Base-by-base conservation (phyloP, 2,329 filamentous ascomycete genomes). In the Taxawa tesnikishii region DNA sequence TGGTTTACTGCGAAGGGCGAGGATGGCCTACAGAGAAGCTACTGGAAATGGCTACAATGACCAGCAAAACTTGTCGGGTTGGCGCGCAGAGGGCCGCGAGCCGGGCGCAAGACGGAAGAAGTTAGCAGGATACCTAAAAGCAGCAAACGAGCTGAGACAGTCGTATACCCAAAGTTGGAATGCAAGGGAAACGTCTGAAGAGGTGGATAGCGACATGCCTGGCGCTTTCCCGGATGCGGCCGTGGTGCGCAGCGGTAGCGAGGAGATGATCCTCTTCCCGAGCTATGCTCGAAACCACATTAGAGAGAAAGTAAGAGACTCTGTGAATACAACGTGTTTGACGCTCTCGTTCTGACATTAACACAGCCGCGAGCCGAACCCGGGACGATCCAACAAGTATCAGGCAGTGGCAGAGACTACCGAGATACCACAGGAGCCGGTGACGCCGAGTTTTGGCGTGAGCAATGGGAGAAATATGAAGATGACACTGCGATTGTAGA, bases 251-350 rank as follows among this genome's bases (percentile, higher is more conserved):
- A 77, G 75, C 39, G 87, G 83, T 9, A 73, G 84, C 38, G 85
- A 94, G 53, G 83, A 96, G 59, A 83, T 98, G 76, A 74, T 98
- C 7, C 54, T 98, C 15, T 98, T 98, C 45, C 90, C 90, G 0
- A 94, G 84, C 32, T 98, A 98, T 53, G 84, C 83, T 6, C 76
- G 87, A 49, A 68, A 68, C 38, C 79, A 92, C 52, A 55, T 71
- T 19, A 78, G 62, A 43, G 49, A 43, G 40, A 60, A n/a, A n/a
- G n/a, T n/a, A n/a, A n/a, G n/a, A 55, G 52, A 12, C n/a, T 5
- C 10, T 21, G 26, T 51, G 40, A 40, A 55, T 8, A 14, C 13
- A 14, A 11, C 15, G 26, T 14, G 7, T 8, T 14, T n/a, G n/a
- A n/a, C n/a, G n/a, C n/a, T n/a, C n/a, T n/a, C n/a, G n/a, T 15